Evolutionary conservation across 2,329 filamentous ascomycete species (phyloP).

Genomic region (Aureobasidium sp.): DNA sequence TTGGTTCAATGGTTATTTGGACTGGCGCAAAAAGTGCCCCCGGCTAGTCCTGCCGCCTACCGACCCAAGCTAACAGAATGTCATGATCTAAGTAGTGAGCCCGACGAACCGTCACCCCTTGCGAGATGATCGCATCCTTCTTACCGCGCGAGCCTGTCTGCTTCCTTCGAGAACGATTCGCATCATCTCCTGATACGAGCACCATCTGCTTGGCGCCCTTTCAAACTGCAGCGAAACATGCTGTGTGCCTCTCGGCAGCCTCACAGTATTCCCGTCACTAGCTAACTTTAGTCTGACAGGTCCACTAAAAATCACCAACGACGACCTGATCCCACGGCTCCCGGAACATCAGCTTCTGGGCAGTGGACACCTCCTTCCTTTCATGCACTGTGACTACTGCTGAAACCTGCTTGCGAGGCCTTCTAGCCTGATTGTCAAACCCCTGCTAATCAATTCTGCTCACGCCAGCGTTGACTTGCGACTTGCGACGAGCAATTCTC

Average conservation of each 20-base stretch:
- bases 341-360: background rate
- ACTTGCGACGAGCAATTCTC: background rate
- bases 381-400: background rate
- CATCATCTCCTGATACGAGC: conserved; percentile 7
- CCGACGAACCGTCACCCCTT: background rate
- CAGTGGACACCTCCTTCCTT: background rate
- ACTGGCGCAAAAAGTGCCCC: background rate
- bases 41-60: conserved; percentile 3
- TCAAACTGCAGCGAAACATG: background rate
- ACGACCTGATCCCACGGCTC: background rate
- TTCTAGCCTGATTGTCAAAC: background rate
- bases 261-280: background rate
- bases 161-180: conserved; percentile 8
- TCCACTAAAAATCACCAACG: conserved; percentile 1
- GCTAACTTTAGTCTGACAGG: conserved; percentile 12
- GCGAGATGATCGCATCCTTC: background rate
- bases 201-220: background rate
- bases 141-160: background rate
- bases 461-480: background rate
- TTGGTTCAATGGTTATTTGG: background rate
- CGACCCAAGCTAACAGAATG: background rate
- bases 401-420: background rate
- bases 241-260: background rate
- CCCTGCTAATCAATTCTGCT: background rate
- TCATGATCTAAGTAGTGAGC: background rate